Evolutionary conservation across 352 stramenopile species (phyloP), one percentile per base, ranked within the genome.

Genomic region (Phytophthora palmivora): DNA sequence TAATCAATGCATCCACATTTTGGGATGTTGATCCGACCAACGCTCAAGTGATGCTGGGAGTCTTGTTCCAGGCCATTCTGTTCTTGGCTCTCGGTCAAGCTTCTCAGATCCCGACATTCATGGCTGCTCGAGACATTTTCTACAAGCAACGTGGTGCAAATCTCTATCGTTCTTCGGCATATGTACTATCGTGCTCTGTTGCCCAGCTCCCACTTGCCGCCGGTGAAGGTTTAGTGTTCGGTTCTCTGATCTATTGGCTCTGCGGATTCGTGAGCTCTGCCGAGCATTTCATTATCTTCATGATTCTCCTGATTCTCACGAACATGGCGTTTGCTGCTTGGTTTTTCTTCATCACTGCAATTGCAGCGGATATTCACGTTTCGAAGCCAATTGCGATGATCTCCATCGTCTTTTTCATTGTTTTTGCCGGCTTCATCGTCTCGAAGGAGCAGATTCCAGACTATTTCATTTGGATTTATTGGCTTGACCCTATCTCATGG

Each of bases 51-150:
- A 67, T 89, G 12, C 57, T 94, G 36, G 87, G 90, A 32, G 70
- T 94, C 21, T 49, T 95, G 11, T 96, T 94, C 65, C 70, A 84
- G 38, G 72, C 65, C 16, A 72, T 92, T 21, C 72, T 97, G 48
- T 95, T 92, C 58, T 67, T 89, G n/a, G 74, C 75, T 16, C 36
- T 96, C 4, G 81, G 82, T 12, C 75, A 84, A 16, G 80, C 91
- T 56, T 59, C 84, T 9, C 74, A 85, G 50, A n/a, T n/a, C n/a
- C n/a, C n/a, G n/a, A n/a, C n/a, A n/a, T n/a, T n/a, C n/a, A n/a
- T n/a, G n/a, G n/a, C n/a, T n/a, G n/a, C n/a, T n/a, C n/a, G n/a
- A n/a, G n/a, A n/a, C n/a, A n/a, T n/a, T n/a, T n/a, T n/a, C n/a
- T n/a, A n/a, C n/a, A n/a, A n/a, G n/a, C n/a, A n/a, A n/a, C n/a